Evolutionary conservation across 495 filamentous ascomycete species (phyloP), one percentile per base, ranked within the genome.

Genomic region (Trichoderma parareesei): DNA sequence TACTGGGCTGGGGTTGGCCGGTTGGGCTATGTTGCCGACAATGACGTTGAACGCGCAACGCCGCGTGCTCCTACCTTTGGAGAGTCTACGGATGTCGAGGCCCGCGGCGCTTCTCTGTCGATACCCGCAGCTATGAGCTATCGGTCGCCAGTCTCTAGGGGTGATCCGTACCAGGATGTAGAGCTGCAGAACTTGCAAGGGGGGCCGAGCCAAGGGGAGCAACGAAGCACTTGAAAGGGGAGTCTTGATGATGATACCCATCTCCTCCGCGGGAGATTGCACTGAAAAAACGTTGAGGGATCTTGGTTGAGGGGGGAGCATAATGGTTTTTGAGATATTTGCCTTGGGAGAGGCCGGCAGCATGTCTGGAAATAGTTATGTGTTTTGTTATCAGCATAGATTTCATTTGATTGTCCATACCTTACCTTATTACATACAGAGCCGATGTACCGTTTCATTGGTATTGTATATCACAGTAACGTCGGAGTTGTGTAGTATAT

Each of bases 1-100:
- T 84, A 89, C 71, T 85, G 87, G 75, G 84, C 81, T 4, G 84
- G 85, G 3, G 70, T 90, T 16, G 87, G 88, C 2, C 81, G 84
- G 62, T 77, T 71, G 70, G 80, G 78, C 60, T 82, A 79, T 43
- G 77, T 79, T 27, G 76, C 75, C 18, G 40, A 60, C 4, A 61
- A 60, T 40, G 64, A 61, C 4, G 55, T 43, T 14, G 61, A 63
- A 11, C 40, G n/a, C 20, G 43, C n/a, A 5, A 14, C 14, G 41
- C 7, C 43, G 7, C 9, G 0, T 8, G 4, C 16, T 18, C 33
- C 38, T 1, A 40, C 35, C 11, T 57, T 10, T 37, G 27, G 27
- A 14, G 10, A 35, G 27, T 57, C 53, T 57, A 37, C 20, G 20
- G 33, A 57, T 33, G 27, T 57, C 9, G 53, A 57, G 27, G 20